Conservation (phyloP, 768 basidiomycete species). For the Suillus subalutaceus region DNA sequence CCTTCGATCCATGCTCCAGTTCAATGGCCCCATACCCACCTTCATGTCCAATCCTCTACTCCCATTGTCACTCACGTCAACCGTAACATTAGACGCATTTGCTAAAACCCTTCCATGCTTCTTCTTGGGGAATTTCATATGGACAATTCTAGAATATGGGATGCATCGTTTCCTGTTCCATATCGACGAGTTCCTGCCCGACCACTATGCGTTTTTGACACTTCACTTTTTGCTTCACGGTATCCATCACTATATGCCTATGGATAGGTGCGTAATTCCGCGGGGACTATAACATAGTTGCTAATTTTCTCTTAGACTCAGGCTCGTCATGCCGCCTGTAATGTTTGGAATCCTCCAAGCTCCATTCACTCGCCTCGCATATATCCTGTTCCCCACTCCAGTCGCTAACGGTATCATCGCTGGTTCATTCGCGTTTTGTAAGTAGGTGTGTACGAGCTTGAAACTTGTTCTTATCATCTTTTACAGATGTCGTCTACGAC, state of each 20-base stretch:
- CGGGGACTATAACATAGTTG: neutral
- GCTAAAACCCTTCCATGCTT: slow-evolving; percentile 68
- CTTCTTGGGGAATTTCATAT: slow-evolving; percentile 82
- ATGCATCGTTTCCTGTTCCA: slow-evolving; percentile 99
- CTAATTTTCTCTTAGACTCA: slow-evolving; percentile 50
- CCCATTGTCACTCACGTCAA: slow-evolving; percentile 50
- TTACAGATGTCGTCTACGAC: slow-evolving; percentile 78
- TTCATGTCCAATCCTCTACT: slow-evolving; percentile 60
- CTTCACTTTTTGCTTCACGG: slow-evolving; percentile 94
- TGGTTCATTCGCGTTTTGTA: slow-evolving; percentile 76
- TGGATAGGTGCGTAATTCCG: slow-evolving; percentile 71
- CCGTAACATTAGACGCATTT: slow-evolving; percentile 54
- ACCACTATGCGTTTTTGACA: slow-evolving; percentile 74
- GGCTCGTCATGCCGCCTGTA: slow-evolving; percentile 95
- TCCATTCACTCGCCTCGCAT: slow-evolving; percentile 87
- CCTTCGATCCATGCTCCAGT: slow-evolving; percentile 81
- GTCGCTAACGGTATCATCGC: slow-evolving; percentile 92
- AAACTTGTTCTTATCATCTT: slow-evolving; percentile 5
- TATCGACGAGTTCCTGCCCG: slow-evolving; percentile 85
- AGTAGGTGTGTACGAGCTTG: slow-evolving; percentile 26
- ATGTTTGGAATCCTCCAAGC: slow-evolving; percentile 76
- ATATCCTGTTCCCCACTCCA: slow-evolving; percentile 78
- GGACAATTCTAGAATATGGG: slow-evolving; percentile 93
- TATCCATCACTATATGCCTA: slow-evolving; percentile 96
- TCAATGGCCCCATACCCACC: slow-evolving; percentile 67